A percentile compares a stretch with the other conserved stretches of the same genome.
phyloP scores from a whole-genome alignment of 2,329 filamentous ascomycete genomes.

The Aspergillus sp. region DNA sequence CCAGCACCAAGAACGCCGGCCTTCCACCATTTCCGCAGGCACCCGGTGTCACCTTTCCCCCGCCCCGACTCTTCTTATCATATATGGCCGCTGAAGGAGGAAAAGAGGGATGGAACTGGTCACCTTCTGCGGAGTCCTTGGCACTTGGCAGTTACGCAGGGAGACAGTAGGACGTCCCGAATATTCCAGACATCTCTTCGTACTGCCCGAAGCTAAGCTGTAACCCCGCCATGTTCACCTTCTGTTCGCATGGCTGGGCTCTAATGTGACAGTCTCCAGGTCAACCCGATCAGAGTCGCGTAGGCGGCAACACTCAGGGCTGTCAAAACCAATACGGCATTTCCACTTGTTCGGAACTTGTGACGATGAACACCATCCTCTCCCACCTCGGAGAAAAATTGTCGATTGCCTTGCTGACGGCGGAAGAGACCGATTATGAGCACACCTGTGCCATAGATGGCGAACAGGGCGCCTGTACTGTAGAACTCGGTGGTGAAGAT shows the following conservation, averaged over 20 bases:
- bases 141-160: conserved; percentile 29
- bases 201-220: no score
- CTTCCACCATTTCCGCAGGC: no score
- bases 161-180: conserved; percentile 1
- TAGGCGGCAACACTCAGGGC: conserved; percentile 60
- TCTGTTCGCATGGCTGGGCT: no score
- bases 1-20: no score
- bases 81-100: neutral
- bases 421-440: conserved; percentile 79
- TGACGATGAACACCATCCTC: conserved; percentile 58
- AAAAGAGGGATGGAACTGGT: neutral
- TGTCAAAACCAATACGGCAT: conserved; percentile 60
- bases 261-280: conserved; percentile 42
- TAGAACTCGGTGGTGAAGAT: conserved; percentile 98
- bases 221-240: neutral
- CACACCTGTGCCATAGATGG: conserved; percentile 81
- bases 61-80: neutral
- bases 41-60: neutral
- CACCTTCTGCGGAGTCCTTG: conserved; percentile 21
- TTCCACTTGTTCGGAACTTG: conserved; percentile 62
- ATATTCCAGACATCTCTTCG: no score
- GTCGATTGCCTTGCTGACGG: conserved; percentile 83
- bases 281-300: conserved; percentile 55
- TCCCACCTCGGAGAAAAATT: conserved; percentile 68
- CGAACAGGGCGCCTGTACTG: conserved; percentile 91